Evolutionary conservation across 257 asterid species (phyloP), one percentile per base, ranked within the genome.

Genomic region (Jacaranda mimosifolia): DNA sequence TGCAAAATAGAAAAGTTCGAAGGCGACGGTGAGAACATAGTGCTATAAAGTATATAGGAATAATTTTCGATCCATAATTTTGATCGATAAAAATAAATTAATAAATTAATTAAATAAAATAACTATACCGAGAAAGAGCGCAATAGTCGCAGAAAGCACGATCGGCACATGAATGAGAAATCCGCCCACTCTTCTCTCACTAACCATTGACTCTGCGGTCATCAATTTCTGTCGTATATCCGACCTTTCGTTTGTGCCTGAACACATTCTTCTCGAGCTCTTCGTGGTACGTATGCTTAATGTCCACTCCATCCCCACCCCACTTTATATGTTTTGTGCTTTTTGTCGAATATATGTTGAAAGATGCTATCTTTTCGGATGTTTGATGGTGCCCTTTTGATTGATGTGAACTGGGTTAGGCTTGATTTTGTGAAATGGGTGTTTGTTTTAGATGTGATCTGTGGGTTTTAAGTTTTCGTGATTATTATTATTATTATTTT

Each of bases 161-260:
- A 76, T 75, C 81, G 48, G 70, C 58, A 49, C 76, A 86, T 89
- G 97, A 86, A 89, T 91, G 94, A 91, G 90, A 85, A 86, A 84
- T 78, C 91, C 97, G 77, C 94, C 97, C 76, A 80, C 94, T 64
- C 92, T 94, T 73, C 85, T 92, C 85, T 92, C 97, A 73, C 91
- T 94, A 14, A 77, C 97, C 73, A 87, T 90, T 83, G 93, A 92
- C 92, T 76, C 93, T n/a, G 92, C 97, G 32, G 84, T 92, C 53
- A 62, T 67, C 53, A 86, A 94, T 45, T 76, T 92, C 76, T 81
- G 92, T 32, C 63, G 58, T 72, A 83, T 88, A 45, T 88, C 92
- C 66, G 97, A 94, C 90, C 92, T 94, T 76, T 93, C 97, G 58
- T 94, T 88, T 71, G 76, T 94, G 70, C 98, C 97, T 7, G 97